These are phyloP conservation scores for Saprolegnia parasitica DNA, from an alignment of 352 stramenopile species.

Conservation along the genomic window DNA sequence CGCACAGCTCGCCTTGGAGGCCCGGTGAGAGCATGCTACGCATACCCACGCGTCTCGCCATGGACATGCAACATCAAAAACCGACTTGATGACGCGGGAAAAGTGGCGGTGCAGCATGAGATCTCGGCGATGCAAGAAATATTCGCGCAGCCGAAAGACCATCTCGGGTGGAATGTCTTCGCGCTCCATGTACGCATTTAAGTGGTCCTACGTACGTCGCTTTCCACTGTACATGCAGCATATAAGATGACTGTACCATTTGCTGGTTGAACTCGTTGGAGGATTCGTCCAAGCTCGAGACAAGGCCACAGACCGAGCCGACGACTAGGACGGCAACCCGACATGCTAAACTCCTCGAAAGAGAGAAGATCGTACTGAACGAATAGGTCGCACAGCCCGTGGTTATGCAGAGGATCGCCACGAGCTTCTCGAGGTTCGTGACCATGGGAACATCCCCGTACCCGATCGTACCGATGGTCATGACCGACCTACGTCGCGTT, in stretches of 20 bases:
- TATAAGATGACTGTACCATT: too few species aligned
- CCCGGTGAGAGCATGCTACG: constrained; percentile 6
- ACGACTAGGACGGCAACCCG: constrained; percentile 5
- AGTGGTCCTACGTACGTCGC: background rate
- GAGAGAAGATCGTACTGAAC: constrained; percentile 1
- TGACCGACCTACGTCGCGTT: background rate
- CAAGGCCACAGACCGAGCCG: constrained; percentile 15
- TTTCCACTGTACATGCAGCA: too few species aligned
- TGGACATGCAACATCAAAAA: background rate
- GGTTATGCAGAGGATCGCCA: constrained; percentile 16
- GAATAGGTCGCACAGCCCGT: constrained; percentile 13
- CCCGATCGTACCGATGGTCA: constrained; percentile 23
- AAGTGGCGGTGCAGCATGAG: constrained; percentile 18
- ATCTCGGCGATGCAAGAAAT: constrained; percentile 17
- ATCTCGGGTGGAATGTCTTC: constrained; percentile 11
- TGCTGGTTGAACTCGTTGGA: constrained; percentile 26
- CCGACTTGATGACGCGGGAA: constrained; percentile 14
- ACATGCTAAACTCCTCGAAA: too few species aligned
- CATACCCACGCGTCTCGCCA: background rate
- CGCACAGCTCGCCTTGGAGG: constrained; percentile 10
- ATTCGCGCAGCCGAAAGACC: constrained; percentile 15
- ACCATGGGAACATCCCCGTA: constrained; percentile 11
- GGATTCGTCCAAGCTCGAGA: constrained; percentile 25
- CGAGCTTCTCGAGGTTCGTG: constrained; percentile 1
- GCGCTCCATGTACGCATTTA: constrained; percentile 18